Evolutionary conservation across 2,329 filamentous ascomycete species (phyloP).

Genomic region (Simplicillium aogashimaense): DNA sequence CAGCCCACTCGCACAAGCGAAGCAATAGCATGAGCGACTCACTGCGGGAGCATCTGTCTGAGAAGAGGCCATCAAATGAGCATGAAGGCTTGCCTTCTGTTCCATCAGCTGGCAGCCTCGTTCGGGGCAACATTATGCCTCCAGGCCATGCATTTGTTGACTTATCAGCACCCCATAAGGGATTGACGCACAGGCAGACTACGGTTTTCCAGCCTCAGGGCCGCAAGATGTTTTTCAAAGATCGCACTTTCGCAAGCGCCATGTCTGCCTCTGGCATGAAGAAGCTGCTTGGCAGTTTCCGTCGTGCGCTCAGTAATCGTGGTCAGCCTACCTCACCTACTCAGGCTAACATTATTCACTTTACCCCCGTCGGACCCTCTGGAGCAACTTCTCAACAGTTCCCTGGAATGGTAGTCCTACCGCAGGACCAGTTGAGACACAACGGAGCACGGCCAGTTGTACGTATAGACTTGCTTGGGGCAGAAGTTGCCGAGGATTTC

Average conservation of each 20-base stretch:
- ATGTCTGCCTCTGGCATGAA: constrained; percentile 70
- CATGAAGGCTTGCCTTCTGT: constrained; percentile 50
- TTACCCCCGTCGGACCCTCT: constrained; percentile 38
- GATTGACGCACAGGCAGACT: constrained; percentile 38
- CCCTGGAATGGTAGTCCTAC: constrained; percentile 50
- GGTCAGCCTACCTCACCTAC: constrained; percentile 32
- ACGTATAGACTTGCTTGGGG: constrained; percentile 75
- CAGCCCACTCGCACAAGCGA: constrained; percentile 59
- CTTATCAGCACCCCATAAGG: constrained; percentile 5
- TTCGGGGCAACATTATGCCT: constrained; percentile 76
- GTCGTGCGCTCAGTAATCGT: constrained; percentile 64
- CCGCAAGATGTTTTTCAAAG: constrained; percentile 28
- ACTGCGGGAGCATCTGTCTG: constrained; percentile 54
- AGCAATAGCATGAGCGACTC: constrained; percentile 86
- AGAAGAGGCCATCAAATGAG: constrained; percentile 41
- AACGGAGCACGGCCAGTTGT: constrained; percentile 41
- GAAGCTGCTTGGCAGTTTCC: constrained; percentile 77
- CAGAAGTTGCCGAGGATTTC: constrained; percentile 68
- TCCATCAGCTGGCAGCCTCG: constrained; percentile 71
- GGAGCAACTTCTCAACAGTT: constrained; percentile 47
- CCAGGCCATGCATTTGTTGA: constrained; percentile 77
- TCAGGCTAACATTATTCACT: constrained; percentile 35
- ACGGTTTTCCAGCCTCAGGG: constrained; percentile 36
- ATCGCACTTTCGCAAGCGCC: constrained; percentile 40
- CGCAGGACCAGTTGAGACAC: constrained; percentile 37